phyloP scores from a whole-genome alignment of 768 basidiomycete genomes.

The Leccinum imitatum region DNA sequence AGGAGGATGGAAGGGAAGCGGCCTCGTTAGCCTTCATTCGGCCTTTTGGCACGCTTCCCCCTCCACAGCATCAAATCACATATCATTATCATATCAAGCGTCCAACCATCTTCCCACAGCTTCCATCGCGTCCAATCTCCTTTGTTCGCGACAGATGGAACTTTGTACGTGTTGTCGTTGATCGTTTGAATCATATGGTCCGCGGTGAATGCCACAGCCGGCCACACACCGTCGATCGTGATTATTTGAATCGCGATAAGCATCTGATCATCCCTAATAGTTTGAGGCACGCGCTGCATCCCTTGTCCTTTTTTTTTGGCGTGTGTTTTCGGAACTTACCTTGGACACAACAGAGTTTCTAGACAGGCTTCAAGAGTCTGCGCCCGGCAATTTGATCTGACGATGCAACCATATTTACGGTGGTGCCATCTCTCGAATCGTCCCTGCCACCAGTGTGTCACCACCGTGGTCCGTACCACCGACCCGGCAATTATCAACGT shows the following conservation, averaged over 20 bases:
- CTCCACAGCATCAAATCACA: background rate
- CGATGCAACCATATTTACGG: background rate
- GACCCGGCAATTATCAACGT: background rate
- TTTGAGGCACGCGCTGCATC: slow-evolving; percentile 24
- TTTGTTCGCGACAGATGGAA: slow-evolving; percentile 38
- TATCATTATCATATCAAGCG: background rate
- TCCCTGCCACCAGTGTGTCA: slow-evolving; percentile 3
- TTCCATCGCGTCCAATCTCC: slow-evolving; percentile 50
- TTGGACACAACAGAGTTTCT: background rate
- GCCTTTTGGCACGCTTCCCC: background rate
- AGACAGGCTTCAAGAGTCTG: slow-evolving; percentile 4
- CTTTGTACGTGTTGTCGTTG: slow-evolving; percentile 28
- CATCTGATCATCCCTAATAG: slow-evolving; percentile 9
- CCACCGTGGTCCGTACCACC: background rate
- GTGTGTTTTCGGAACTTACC: background rate
- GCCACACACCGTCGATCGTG: slow-evolving; percentile 30
- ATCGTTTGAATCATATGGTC: background rate
- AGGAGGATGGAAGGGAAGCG: background rate
- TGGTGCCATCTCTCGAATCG: slow-evolving; percentile 2
- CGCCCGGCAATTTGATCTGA: slow-evolving; percentile 18
- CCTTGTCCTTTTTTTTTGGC: background rate
- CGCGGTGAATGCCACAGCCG: background rate
- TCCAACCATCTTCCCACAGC: background rate
- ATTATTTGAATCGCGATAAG: background rate
- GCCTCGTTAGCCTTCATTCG: background rate